Base-by-base conservation (phyloP, 805 yeast genomes). In the Wickerhamiella slavikovae region DNA sequence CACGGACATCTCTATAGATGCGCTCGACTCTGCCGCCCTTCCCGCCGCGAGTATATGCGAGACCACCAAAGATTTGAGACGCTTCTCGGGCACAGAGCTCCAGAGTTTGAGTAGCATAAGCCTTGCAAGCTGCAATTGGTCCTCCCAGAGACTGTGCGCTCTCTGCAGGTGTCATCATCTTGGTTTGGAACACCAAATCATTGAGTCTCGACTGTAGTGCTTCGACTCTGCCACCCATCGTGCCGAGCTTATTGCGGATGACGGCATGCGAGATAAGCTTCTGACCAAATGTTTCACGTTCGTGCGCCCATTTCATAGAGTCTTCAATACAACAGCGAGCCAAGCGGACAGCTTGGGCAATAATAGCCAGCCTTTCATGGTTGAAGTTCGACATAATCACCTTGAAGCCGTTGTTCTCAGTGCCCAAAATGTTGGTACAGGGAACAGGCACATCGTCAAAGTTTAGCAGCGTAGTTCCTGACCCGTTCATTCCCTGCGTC, bases 371-470 rank as follows among this genome's bases (percentile, higher is more conserved):
- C 15, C 62, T 52, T 43, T 56, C 62, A 38, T 56, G 62, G 45
- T 56, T 56, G 44, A 56, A 56, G 46, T 56, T 56, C 31, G 57
- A 46, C 51, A 56, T 53, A 35, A 56, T 51, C 24, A 47, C 54
- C 44, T 50, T 51, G 49, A 56, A 56, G 5, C 62, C 62, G 29
- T 48, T 39, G 44, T 56, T 57, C 36, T 49, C 58, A 33, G 42
- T 35, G 28, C 61, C 61, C 10, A 56, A 35, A 20, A 57, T 37
- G 38, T 55, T 51, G 33, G 41, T 57, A 14, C 44, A 55, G 6
- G 62, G 60, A 15, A 57, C 62, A 38, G 55, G 53, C 37, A 52
- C 53, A 31, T 57, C 61, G 29, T 56, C 62, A 38, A 56, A 54
- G 26, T 58, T 51, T 24, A 56, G 42, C 34, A 48, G 49, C 11